A percentile compares a stretch with the other conserved stretches of the same genome.
Evolutionary conservation across 805 yeast species (phyloP).

Genomic region (Huiozyma sinensis): DNA sequence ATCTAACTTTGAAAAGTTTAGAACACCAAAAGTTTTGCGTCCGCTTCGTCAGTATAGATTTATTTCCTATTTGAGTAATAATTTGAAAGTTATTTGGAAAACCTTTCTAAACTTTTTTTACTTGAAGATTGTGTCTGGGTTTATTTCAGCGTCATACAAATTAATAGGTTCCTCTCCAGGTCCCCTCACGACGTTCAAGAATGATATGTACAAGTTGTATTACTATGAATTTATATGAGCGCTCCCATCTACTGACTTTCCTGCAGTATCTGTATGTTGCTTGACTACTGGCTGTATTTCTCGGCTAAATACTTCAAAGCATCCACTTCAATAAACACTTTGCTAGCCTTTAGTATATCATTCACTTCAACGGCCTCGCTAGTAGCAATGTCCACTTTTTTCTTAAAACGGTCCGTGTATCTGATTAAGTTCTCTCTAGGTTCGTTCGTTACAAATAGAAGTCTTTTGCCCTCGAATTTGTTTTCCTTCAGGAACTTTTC

Average conservation of each 20-base stretch:
- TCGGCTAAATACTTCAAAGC: slow-evolving; percentile 56
- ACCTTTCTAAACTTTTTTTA: too few species aligned
- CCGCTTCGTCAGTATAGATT: too few species aligned
- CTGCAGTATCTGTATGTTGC: background rate
- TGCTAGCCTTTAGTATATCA: slow-evolving; percentile 70
- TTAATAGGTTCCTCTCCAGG: too few species aligned
- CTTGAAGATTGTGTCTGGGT: too few species aligned
- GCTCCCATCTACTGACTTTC: background rate
- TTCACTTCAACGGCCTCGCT: slow-evolving; percentile 76
- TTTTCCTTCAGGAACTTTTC: slow-evolving; percentile 40
- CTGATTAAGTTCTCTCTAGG: slow-evolving; percentile 49
- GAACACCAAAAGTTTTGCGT: too few species aligned
- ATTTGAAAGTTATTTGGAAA: too few species aligned
- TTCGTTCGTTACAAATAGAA: slow-evolving; percentile 59
- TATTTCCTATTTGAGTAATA: too few species aligned
- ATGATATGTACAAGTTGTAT: too few species aligned
- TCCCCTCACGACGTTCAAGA: too few species aligned
- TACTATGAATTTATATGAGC: too few species aligned
- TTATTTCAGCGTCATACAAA: too few species aligned
- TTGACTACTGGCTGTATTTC: background rate
- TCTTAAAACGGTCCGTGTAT: slow-evolving; percentile 43
- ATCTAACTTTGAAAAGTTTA: too few species aligned
- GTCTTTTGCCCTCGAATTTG: slow-evolving; percentile 35
- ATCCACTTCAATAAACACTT: slow-evolving; percentile 58
- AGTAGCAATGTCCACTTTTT: slow-evolving; percentile 51